Base-by-base conservation (phyloP, 768 basidiomycete species). In the Amanita exitialis region DNA sequence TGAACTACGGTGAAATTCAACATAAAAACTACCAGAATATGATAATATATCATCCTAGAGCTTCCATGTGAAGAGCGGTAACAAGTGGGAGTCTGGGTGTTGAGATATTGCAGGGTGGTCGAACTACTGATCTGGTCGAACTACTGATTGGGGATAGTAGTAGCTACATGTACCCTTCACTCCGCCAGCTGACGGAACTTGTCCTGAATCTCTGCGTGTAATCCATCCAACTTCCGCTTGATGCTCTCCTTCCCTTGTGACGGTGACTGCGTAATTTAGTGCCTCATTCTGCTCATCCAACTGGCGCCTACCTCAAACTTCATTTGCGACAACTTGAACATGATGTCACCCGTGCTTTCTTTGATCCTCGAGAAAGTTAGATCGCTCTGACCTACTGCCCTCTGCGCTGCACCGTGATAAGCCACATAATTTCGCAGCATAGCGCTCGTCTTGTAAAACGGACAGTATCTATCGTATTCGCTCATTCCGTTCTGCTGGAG, bases 291-390 rank as follows among this genome's bases (percentile, higher is more conserved):
- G 23, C 39, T 13, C 34, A 15, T 48, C 20, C 47, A 36, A 16
- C 41, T 39, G 42, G 44, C 23, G 27, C 80, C 44, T 59, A 91
- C 92, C 83, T 96, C 92, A 63, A 96, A 97, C 66, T 97, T 98
- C 92, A 95, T 94, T 68, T 98, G 94, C 42, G 92, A 95, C n/a
- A 99, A 80, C 67, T 93, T 91, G 75, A 86, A 98, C 79, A 93
- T 88, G 54, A 96, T 68, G 61, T 99, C 96, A 46, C 77, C 70
- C 3, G 90, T 79, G 12, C 82, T 74, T 57, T 97, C 94, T 63
- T 88, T 88, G 66, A 98, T 86, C 74, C 82, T 83, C 30, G 82
- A 70, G 61, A 92, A 95, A 16, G 90, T 90, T 53, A 86, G 70
- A 59, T 92, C 88, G 47, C 84, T 82, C 59, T 86, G 80, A 23